phyloP scores from a whole-genome alignment of 2,329 filamentous ascomycete species.

The Madurella mycetomatis region DNA sequence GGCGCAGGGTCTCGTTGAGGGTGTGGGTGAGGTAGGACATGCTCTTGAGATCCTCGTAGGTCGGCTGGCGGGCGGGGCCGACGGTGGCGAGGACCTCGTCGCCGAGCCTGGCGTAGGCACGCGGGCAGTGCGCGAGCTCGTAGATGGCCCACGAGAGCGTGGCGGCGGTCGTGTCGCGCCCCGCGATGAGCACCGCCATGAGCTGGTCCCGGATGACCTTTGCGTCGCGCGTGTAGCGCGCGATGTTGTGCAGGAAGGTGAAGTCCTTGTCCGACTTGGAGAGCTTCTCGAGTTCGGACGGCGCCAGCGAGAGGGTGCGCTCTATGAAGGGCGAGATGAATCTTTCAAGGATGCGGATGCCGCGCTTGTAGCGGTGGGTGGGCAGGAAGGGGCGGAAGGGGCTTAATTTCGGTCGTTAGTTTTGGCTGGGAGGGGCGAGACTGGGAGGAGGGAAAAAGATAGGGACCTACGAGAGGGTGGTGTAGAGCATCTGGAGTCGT shows the following conservation, averaged over 20 bases:
- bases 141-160: conserved; percentile 41
- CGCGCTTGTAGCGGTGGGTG: conserved; percentile 54
- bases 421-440: not conserved
- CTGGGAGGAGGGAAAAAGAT: conserved; percentile 15
- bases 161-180: conserved; percentile 56
- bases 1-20: conserved; percentile 34
- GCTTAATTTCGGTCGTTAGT: conserved; percentile 32
- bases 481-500: conserved; percentile 59
- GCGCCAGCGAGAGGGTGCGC: conserved; percentile 56
- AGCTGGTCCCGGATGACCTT: conserved; percentile 71
- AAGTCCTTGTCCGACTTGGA: conserved; percentile 62
- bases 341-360: conserved; percentile 60
- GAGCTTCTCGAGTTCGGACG: conserved; percentile 63
- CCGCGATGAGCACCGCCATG: conserved; percentile 67
- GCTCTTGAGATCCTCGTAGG: conserved; percentile 45
- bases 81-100: conserved; percentile 31
- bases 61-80: conserved; percentile 34
- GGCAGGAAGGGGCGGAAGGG: conserved; percentile 57
- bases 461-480: conserved; percentile 37
- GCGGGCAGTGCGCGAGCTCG: conserved; percentile 34
- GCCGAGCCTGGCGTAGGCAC: conserved; percentile 36
- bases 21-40: conserved; percentile 48
- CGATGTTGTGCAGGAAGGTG: conserved; percentile 75
- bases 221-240: conserved; percentile 59
- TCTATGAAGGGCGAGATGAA: conserved; percentile 70